These are phyloP conservation scores for Colletotrichum sp. DNA, from an alignment of 2,329 filamentous ascomycete genomes.

Conservation along the genomic window DNA sequence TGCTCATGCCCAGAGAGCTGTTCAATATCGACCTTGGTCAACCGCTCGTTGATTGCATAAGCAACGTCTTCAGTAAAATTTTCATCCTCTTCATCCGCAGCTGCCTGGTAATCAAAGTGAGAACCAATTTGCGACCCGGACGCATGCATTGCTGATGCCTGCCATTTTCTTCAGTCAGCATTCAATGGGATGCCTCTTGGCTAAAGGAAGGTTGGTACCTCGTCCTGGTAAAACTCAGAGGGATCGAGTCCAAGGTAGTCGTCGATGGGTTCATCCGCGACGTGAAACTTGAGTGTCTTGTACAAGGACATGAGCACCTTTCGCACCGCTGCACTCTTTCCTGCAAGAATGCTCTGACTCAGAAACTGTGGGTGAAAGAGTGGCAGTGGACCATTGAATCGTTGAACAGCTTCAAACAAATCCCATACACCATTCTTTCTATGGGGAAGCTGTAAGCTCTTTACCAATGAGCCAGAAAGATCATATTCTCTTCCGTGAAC, in stretches of 20 bases:
- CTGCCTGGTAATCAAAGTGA: conserved; percentile 37
- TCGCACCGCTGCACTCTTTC: conserved; percentile 76
- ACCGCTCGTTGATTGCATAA: conserved; percentile 72
- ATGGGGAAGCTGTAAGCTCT: conserved; percentile 53
- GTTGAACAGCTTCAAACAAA: conserved; percentile 81
- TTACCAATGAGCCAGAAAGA: conserved; percentile 63
- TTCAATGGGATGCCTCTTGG: not conserved
- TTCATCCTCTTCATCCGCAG: conserved; percentile 60
- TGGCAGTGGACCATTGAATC: conserved; percentile 85
- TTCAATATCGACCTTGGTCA: conserved; percentile 77
- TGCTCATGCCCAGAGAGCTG: conserved; percentile 86
- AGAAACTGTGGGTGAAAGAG: conserved; percentile 93
- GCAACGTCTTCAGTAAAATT: conserved; percentile 76
- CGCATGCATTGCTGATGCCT: not conserved
- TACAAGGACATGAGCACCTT: conserved; percentile 75
- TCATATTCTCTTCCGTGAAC: conserved; percentile 80
- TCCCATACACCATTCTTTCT: conserved; percentile 62
- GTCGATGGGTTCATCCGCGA: conserved; percentile 81
- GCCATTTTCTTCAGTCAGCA: not conserved
- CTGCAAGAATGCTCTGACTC: conserved; percentile 83
- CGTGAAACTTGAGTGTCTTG: conserved; percentile 80
- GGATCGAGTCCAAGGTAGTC: conserved; percentile 72
- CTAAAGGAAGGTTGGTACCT: conserved; percentile 26
- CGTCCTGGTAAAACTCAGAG: conserved; percentile 59
- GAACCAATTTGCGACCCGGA: conserved; percentile 36